Percentiles rank a stretch among this genome's conserved stretches.
Evolutionary conservation across 2,329 filamentous ascomycete genomes (phyloP).

Genomic region (Botrytis sinoallii): DNA sequence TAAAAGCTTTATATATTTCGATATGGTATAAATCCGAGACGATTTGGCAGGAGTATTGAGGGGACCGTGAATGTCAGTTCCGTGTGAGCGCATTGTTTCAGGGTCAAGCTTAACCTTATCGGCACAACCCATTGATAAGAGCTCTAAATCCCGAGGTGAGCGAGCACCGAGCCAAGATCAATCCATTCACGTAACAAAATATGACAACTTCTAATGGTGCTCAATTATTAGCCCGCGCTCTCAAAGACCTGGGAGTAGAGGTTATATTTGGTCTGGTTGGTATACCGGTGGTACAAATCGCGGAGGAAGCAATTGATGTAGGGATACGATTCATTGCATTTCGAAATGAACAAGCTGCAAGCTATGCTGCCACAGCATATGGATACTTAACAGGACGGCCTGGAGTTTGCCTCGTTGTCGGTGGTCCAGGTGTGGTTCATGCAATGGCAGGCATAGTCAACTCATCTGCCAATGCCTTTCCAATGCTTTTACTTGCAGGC

Average conservation of each 20-base stretch:
- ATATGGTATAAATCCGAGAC: background rate
- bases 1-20: background rate
- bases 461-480: constrained; percentile 52
- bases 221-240: constrained; percentile 31
- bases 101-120: constrained; percentile 17
- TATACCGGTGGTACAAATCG: constrained; percentile 50
- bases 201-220: constrained; percentile 24
- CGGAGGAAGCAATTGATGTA: constrained; percentile 53
- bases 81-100: constrained; percentile 10
- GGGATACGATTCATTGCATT: constrained; percentile 58
- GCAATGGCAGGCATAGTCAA: constrained; percentile 55
- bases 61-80: constrained; percentile 4
- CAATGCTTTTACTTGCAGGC: constrained; percentile 52
- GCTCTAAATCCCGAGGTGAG: background rate
- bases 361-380: constrained; percentile 57
- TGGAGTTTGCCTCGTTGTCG: constrained; percentile 57
- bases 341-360: constrained; percentile 56
- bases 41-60: background rate
- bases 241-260: constrained; percentile 33
- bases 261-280: constrained; percentile 36
- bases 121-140: constrained; percentile 5
- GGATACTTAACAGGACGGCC: constrained; percentile 55
- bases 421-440: constrained; percentile 56
- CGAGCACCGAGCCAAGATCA: background rate
- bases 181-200: constrained; percentile 7